Percentiles rank a stretch among this genome's conserved stretches.
These are phyloP conservation scores for Trypethelium eluteriae DNA, from an alignment of 495 filamentous ascomycete species.

Conservation along the genomic window DNA sequence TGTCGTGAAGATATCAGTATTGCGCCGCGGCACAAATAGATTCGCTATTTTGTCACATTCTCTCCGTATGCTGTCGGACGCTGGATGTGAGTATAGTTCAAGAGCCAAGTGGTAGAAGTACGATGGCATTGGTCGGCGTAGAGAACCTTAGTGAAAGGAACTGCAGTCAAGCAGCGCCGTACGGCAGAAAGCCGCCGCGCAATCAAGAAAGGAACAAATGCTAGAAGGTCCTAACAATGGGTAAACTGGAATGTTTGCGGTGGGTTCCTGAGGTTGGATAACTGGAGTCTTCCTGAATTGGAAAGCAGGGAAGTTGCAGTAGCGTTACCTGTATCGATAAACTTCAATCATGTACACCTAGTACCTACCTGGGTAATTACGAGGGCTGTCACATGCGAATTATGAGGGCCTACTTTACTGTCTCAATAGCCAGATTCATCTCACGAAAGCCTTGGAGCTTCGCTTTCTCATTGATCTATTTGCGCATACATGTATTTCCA, in stretches of 20 bases:
- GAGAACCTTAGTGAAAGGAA: not conserved
- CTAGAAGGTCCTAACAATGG: not conserved
- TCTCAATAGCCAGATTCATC: not conserved
- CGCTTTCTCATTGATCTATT: not conserved
- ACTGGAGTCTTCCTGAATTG: too few species aligned
- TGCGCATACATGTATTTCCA: not conserved
- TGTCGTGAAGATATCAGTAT: slow-evolving; percentile 43
- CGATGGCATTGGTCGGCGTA: slow-evolving; percentile 52
- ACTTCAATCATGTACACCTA: too few species aligned
- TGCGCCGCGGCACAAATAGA: slow-evolving; percentile 38
- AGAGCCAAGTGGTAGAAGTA: slow-evolving; percentile 90
- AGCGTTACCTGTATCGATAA: too few species aligned
- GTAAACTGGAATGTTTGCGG: too few species aligned
- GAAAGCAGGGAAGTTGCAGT: too few species aligned
- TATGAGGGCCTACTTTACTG: too few species aligned
- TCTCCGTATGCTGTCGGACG: slow-evolving; percentile 25
- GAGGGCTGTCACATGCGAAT: too few species aligned
- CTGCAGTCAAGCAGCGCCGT: too few species aligned
- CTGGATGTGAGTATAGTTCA: slow-evolving; percentile 61
- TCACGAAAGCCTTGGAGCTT: not conserved
- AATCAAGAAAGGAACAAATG: not conserved
- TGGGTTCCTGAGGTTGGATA: too few species aligned
- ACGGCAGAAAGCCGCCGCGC: not conserved
- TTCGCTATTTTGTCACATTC: slow-evolving; percentile 10
- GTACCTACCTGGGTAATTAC: too few species aligned